These are phyloP conservation scores for Sphaerulina populicola DNA, from an alignment of 2,329 filamentous ascomycete species.

Conservation along the genomic window DNA sequence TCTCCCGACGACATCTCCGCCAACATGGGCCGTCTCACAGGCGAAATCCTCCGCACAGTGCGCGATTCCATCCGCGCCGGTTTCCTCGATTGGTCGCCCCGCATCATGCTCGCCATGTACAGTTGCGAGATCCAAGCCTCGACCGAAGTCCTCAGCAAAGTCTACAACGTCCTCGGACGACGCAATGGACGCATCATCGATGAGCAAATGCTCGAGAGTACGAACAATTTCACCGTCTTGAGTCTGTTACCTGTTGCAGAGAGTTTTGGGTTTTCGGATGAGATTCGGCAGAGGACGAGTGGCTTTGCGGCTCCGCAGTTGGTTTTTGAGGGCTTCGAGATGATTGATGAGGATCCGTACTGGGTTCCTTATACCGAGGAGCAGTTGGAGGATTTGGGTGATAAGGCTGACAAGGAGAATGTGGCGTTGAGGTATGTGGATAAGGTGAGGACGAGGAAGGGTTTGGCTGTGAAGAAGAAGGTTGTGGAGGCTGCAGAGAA, in stretches of 20 bases:
- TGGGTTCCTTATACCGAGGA: conserved; percentile 97
- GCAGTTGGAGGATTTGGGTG: conserved; percentile 89
- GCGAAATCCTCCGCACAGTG: conserved; percentile 84
- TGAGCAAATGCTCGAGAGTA: conserved; percentile 88
- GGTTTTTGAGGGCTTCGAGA: conserved; percentile 85
- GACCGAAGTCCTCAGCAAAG: conserved; percentile 84
- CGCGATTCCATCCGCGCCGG: conserved; percentile 74
- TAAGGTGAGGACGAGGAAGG: conserved; percentile 75
- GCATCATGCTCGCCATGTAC: conserved; percentile 97
- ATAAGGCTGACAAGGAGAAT: conserved; percentile 88
- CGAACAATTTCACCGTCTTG: conserved; percentile 90
- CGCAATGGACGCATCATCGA: conserved; percentile 81
- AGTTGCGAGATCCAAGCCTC: conserved; percentile 94
- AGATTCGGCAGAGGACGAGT: conserved; percentile 89
- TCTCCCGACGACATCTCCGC: conserved; percentile 52
- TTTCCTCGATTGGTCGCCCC: conserved; percentile 91
- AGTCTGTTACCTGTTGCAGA: conserved; percentile 84
- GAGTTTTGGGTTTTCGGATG: conserved; percentile 90
- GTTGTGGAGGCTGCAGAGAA: conserved; percentile 82
- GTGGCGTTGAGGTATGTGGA: conserved; percentile 96
- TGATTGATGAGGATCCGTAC: conserved; percentile 91
- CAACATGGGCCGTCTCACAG: conserved; percentile 70
- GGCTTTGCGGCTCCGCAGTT: conserved; percentile 88
- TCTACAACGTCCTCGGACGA: conserved; percentile 95
- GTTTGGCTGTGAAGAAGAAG: conserved; percentile 66